Evolutionary conservation across 164 flowering plant species (phyloP), one percentile per base, ranked within the genome.

Genomic region (Stephania yunnanensis): DNA sequence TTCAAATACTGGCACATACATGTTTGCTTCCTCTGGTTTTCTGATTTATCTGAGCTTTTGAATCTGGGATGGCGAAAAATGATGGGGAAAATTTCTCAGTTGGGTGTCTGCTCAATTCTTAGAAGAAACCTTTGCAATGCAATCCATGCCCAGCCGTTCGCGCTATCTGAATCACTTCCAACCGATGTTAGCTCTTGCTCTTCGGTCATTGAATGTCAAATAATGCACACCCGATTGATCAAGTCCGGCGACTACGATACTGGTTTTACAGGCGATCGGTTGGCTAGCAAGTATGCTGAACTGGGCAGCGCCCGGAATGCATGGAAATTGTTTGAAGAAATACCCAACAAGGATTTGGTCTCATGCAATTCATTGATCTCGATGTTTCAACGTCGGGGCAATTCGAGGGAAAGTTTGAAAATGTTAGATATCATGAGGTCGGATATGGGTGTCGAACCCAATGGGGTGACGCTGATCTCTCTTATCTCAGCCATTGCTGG

Each of bases 201-300:
- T 36, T 80, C 85, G 2, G 22, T 84, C 63, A 70, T 58, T 3
- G 46, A 67, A 29, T 79, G 80, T 78, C 78, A 69, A 15, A 74
- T 46, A 30, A 13, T 82, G 63, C 89, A 86, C 67, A 74, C 78
- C 13, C 73, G 70, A 15, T 70, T 76, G 6, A 58, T 83, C 71
- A 84, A 84, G 64, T 76, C 78, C 36, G 72, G 84, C 46, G 36
- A 71, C 75, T 84, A 83, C 74, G 68, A 68, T 10, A 73, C 80
- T 72, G 89, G 87, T 48, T 84, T 82, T 77, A 71, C 83, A 11
- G 85, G 86, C 0, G 83, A 83, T 53, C 82, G 78, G 22, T 31
- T 85, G 81, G 87, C 79, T n/a, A 63, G 76, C 4, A 3, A 46
- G 1, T 86, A 84, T 22, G 29, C 52, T 0, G 75, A 46, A 68